Base-by-base conservation (phyloP, 768 basidiomycete species). In the Neoboletus brunneissimus region DNA sequence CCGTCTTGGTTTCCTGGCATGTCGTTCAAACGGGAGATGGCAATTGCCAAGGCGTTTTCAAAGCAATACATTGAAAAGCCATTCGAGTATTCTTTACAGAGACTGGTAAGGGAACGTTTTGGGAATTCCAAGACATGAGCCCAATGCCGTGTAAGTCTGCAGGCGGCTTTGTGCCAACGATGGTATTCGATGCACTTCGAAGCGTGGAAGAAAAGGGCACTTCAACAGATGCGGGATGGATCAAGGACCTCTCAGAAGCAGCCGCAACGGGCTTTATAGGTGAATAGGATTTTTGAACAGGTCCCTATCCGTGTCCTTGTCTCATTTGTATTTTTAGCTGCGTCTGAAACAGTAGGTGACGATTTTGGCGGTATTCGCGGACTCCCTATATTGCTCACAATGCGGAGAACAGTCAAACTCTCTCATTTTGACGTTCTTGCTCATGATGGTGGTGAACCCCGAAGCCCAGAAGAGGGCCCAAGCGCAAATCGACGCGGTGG, bases 1-100 rank as follows among this genome's bases (percentile, higher is more conserved):
- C 63, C 66, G 10, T 65, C 62, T 13, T 66, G 65, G 65, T 35
- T 66, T 31, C 65, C 62, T 58, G 59, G 59, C 13, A 66, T 66
- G 65, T 56, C 57, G 5, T 67, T 66, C 46, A 66, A 58, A 45
- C 54, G 37, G 12, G 59, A 67, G 7, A 67, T 67, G 63, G 63
- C 16, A 10, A 44, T 6, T 9, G 57, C 57, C 43, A 67, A 52
- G 47, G 53, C 34, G 1, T 12, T 34, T 25, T 62, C 63, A 20
- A 62, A 62, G 29, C 20, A 44, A 34, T 67, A 67, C 22, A 20
- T 66, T 11, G 42, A 59, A 22, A 48, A 16, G 29, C 57, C 66
- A 1, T 67, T 67, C 15, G 48, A 53, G 31, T 40, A 57, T 6
- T 53, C 63, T 31, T 40, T 67, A 35, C 55, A 48, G n/a, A 57